Conservation (phyloP, 805 yeast genomes). For the Scheffersomyces stipitis region DNA sequence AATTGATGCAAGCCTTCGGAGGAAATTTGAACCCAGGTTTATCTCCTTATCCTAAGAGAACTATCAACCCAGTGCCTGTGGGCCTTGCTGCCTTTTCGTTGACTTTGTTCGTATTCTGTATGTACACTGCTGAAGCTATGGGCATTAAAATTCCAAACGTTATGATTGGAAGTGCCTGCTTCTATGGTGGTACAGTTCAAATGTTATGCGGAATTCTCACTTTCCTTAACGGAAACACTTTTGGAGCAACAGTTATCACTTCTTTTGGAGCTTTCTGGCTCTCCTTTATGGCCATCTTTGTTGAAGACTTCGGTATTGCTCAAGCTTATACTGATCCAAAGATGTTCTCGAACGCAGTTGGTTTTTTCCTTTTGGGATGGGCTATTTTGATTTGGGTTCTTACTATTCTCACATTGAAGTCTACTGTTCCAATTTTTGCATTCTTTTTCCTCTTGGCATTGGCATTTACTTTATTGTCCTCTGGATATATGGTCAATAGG, state of each 20-base stretch:
- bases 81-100: conserved; percentile 52
- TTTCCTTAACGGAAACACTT: conserved; percentile 50
- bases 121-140: conserved; percentile 46
- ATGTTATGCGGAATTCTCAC: conserved; percentile 53
- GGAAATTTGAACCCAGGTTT: conserved; percentile 51
- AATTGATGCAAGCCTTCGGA: conserved; percentile 63
- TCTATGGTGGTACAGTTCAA: conserved; percentile 52
- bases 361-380: conserved; percentile 64
- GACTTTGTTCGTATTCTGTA: conserved; percentile 48
- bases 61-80: conserved; percentile 53
- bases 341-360: conserved; percentile 48
- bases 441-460: conserved; percentile 53
- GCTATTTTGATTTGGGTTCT: conserved; percentile 61
- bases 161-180: conserved; percentile 47
- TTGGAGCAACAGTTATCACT: conserved; percentile 53
- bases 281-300: conserved; percentile 46
- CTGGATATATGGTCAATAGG: conserved; percentile 48
- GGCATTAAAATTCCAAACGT: conserved; percentile 44
- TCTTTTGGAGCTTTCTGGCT: conserved; percentile 60
- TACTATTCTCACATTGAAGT: conserved; percentile 52
- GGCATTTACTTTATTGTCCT: conserved; percentile 51
- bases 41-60: conserved; percentile 47
- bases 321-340: conserved; percentile 47
- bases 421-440: conserved; percentile 48
- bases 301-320: conserved; percentile 56